Percentiles rank a stretch among this genome's conserved stretches.
Evolutionary conservation across 169 alveolate genomes (phyloP).

Genomic region (Cryptosporidium sp.): DNA sequence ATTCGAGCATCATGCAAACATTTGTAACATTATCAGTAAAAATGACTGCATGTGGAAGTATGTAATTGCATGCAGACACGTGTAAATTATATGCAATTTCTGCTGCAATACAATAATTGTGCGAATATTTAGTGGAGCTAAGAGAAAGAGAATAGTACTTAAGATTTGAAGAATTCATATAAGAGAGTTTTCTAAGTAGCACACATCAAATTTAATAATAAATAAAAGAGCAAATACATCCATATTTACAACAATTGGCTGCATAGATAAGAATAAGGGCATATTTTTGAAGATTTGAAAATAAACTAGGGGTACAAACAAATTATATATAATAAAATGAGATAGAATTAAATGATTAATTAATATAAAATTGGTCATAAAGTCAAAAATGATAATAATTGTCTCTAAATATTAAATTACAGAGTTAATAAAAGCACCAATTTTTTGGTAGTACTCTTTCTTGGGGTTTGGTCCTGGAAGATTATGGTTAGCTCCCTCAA

Average conservation of each 20-base stretch:
- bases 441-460: constrained; percentile 57
- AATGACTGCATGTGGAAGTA: not conserved
- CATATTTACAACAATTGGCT: not conserved
- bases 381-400: no score
- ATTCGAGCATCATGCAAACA: constrained; percentile 4
- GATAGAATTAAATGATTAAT: not conserved
- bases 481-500: constrained; percentile 65
- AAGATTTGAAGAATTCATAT: not conserved
- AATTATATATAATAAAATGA: not conserved
- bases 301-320: not conserved
- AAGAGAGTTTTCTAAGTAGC: no score
- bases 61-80: not conserved
- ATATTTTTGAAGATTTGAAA: not conserved
- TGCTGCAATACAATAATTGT: not conserved
- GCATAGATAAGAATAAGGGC: not conserved
- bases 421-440: constrained; percentile 37
- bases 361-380: not conserved
- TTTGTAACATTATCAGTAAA: not conserved
- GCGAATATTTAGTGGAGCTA: no score
- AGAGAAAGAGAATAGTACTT: not conserved
- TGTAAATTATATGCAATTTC: no score
- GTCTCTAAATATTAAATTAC: not conserved
- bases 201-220: not conserved
- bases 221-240: no score
- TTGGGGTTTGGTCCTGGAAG: constrained; percentile 59